These are phyloP conservation scores for Vitis hybrid DNA, from an alignment of 177 flowering plant genomes.

Conservation along the genomic window DNA sequence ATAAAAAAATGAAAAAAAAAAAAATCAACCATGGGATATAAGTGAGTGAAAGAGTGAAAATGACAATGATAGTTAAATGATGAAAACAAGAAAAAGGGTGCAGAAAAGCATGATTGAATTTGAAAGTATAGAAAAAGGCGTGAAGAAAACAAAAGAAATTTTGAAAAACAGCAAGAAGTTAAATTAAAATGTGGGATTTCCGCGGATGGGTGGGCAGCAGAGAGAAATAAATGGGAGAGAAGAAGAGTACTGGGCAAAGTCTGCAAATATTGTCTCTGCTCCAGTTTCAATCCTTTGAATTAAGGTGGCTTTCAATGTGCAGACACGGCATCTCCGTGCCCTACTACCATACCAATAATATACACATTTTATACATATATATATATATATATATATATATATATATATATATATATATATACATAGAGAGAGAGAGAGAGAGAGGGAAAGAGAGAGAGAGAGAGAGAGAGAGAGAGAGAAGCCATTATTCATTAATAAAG, in stretches of 20 bases:
- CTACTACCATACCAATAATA: not conserved
- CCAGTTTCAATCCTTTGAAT: not conserved
- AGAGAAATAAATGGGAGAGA: constrained; percentile 12
- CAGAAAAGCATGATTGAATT: too few species aligned
- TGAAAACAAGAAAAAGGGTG: too few species aligned
- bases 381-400: not conserved
- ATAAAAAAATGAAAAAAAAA: too few species aligned
- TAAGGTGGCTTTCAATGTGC: constrained; percentile 33
- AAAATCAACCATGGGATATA: too few species aligned
- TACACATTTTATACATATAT: not conserved
- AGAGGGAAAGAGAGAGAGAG: not conserved
- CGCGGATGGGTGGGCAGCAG: not conserved
- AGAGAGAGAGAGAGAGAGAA: not conserved
- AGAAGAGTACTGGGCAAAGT: not conserved
- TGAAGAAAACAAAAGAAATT: not conserved
- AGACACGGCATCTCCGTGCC: constrained; percentile 57
- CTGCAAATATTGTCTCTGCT: constrained; percentile 8
- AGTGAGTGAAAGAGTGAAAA: too few species aligned
- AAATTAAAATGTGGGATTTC: not conserved
- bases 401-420: not conserved
- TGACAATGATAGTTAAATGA: too few species aligned
- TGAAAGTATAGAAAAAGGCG: not conserved
- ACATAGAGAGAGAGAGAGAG: not conserved
- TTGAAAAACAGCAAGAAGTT: not conserved
- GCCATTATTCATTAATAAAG: constrained; percentile 2